Evolutionary conservation across 129 eudicot genomes (phyloP), one percentile per base, ranked within the genome.

Genomic region (Artemisia annua): DNA sequence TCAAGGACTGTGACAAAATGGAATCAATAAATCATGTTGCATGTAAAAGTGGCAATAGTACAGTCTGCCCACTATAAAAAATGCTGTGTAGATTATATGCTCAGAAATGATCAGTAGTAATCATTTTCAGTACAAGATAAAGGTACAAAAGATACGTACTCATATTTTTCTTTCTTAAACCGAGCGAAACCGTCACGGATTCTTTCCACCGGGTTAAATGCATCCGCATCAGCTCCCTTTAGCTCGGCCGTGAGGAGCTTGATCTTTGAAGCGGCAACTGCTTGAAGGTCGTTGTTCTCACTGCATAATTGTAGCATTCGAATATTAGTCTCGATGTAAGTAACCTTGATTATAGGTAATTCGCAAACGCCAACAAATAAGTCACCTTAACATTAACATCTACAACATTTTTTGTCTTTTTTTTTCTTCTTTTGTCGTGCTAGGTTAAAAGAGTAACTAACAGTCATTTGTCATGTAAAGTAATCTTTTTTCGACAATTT

Each of bases 141-240:
- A 26, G 7, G 66, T 60, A 60, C 66, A 14, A 61, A 46, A 26
- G 13, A 26, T 1, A 85, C 97, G 77, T 86, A 94, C 98, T 86
- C 88, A 52, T 82, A 94, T 79, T 87, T 94, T 70, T 90, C 96
- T 48, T 79, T 86, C 86, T 90, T 94, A 84, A 94, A 94, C 16
- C 80, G 92, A 20, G 82, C 70, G 48, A 94, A 94, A 5, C 98
- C 98, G 77, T 83, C 39, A 49, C 77, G 80, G 66, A 94, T 81
- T 81, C 92, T 83, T 64, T 79, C 78, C n/a, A 76, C 85, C 83
- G 98, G 84, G 50, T 89, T 84, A 59, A 85, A 84, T 58, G n/a
- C 54, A 1, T 76, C 76, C 35, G 58, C 60, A 0, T 70, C 72
- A 20, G 69, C 66, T 0, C 76, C 96, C 77, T 72, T 82, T 86